Base-by-base conservation (phyloP, 2,329 filamentous ascomycete genomes). In the Mollisia scopiformis region DNA sequence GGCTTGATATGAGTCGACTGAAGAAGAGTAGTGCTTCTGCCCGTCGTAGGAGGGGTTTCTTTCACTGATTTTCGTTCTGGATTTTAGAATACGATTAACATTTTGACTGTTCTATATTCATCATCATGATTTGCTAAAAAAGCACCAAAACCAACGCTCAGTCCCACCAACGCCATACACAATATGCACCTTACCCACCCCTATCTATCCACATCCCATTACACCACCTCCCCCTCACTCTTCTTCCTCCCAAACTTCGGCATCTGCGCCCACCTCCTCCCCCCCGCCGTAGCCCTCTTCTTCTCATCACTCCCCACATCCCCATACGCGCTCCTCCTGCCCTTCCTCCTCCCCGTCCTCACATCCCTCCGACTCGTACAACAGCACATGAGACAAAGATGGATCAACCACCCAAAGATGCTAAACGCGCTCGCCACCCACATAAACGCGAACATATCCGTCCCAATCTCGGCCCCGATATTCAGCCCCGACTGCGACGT, bases 401-500 rank as follows among this genome's bases (percentile, higher is more conserved):
- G 91, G 21, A 96, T 79, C 31, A 90, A 73, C 69, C 91, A 93
- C 0, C 89, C 88, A 21, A 93, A 71, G 5, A 92, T 76, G 1
- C 85, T 84, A 62, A 88, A 85, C 0, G 81, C 85, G 0, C 87
- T 83, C 0, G 89, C 91, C 28, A 92, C 84, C 93, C 94, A 98
- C 89, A 96, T 94, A 72, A 96, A 96, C 0, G 79, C 89, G 70
- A 96, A 85, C 90, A 96, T 93, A 66, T 86, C 82, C 35, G 74
- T 76, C 6, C 93, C 93, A 33, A 96, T 79, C 2, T 82, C 77
- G 2, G 88, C 90, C 10, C 68, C 62, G 68, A 97, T 93, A 74
- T 96, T 95, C 55, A 97, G 79, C 60, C 91, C 86, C 2, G 83
- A 82, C 70, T 90, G 87, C 4, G 82, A 83, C 23, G 86, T 87